These are phyloP conservation scores for Fremontodendron californicum DNA, from an alignment of 345 rosid genomes.

Conservation along the genomic window DNA sequence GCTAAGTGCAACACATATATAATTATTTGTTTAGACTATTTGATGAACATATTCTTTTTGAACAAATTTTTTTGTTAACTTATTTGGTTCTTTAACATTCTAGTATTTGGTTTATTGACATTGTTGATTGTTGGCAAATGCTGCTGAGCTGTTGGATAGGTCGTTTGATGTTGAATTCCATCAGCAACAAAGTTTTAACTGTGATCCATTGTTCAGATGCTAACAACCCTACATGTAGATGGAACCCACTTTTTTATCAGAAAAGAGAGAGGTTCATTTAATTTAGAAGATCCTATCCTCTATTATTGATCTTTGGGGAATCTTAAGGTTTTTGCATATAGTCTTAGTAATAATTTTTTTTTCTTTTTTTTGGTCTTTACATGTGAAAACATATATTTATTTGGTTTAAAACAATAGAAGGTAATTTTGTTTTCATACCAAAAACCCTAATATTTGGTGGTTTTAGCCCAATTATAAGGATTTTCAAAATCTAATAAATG, in stretches of 20 bases:
- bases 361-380: neutral
- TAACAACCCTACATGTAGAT: neutral
- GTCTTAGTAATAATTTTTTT: neutral
- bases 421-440: neutral
- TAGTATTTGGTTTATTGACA: neutral
- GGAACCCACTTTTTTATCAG: neutral
- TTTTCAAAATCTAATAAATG: neutral
- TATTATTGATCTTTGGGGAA: neutral
- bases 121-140: neutral
- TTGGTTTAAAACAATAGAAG: neutral
- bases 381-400: neutral
- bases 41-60: neutral
- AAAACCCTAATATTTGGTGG: neutral
- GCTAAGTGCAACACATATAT: too few species aligned
- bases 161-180: neutral
- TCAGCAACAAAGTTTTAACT: neutral
- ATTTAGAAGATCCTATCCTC: neutral
- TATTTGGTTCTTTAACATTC: neutral
- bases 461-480: neutral
- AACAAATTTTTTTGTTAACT: neutral
- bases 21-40: neutral
- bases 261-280: neutral
- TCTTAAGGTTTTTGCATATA: neutral
- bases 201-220: neutral
- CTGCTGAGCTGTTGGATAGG: neutral